Evolutionary conservation across 495 filamentous ascomycete species (phyloP).

Genomic region (Penicillium coffeae): DNA sequence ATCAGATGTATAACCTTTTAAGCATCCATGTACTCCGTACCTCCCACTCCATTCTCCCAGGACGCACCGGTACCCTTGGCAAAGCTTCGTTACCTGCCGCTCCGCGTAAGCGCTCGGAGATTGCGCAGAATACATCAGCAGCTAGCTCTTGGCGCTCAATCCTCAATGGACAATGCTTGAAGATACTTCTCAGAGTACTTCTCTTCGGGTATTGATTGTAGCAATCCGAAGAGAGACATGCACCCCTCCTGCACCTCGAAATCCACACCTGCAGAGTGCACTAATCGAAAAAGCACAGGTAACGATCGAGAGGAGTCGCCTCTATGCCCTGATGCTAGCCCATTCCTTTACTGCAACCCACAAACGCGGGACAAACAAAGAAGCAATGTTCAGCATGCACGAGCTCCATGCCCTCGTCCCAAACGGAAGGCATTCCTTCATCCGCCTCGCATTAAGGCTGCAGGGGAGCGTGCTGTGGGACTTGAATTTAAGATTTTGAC

Average conservation of each 20-base stretch:
- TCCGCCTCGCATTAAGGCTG: too few species aligned
- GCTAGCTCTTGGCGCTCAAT: neutral
- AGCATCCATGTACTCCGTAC: too few species aligned
- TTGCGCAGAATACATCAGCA: conserved; percentile 7
- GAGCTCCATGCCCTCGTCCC: too few species aligned
- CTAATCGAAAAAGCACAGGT: neutral
- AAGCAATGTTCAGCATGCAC: too few species aligned
- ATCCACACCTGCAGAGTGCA: neutral
- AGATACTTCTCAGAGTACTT: too few species aligned
- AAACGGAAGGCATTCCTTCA: too few species aligned
- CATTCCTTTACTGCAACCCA: neutral
- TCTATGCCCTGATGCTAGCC: neutral
- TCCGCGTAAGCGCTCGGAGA: conserved; percentile 9
- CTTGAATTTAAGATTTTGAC: neutral
- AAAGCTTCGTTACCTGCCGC: conserved; percentile 12
- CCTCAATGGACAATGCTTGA: neutral
- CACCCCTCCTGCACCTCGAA: neutral
- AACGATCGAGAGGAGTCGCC: neutral
- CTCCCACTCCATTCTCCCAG: too few species aligned
- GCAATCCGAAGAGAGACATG: neutral
- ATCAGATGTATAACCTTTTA: too few species aligned
- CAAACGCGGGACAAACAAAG: neutral
- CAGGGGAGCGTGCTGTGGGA: too few species aligned
- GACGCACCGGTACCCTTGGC: neutral
- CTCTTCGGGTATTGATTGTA: neutral